phyloP scores from a whole-genome alignment of 441 rosid species.

The Populus trichocarpa region DNA sequence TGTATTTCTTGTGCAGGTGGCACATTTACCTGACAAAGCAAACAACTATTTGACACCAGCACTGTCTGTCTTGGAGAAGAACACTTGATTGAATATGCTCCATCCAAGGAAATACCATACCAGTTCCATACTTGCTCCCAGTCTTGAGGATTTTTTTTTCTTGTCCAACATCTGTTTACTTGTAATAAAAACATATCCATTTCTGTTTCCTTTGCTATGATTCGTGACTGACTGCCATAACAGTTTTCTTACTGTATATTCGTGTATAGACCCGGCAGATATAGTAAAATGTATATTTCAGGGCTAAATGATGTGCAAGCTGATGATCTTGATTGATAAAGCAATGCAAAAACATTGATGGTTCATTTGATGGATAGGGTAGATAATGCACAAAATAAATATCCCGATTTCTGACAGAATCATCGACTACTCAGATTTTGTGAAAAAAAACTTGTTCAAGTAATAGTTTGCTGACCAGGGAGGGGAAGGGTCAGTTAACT shows the following conservation, averaged over 20 bases:
- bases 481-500: too few relatives aligned
- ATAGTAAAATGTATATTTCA: slow-evolving; percentile 1
- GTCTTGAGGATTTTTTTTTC: not conserved
- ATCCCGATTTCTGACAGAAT: too few relatives aligned
- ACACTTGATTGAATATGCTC: slow-evolving; percentile 41
- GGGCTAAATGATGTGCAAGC: not conserved
- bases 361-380: not conserved
- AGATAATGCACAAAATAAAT: too few relatives aligned
- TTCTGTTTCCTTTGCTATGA: not conserved
- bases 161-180: not conserved
- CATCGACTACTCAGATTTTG: too few relatives aligned
- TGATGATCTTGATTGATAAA: not conserved
- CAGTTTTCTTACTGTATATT: slow-evolving; percentile 8
- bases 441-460: too few relatives aligned
- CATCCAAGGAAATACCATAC: too few relatives aligned
- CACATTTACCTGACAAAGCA: slow-evolving; percentile 97
- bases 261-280: not conserved
- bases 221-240: not conserved
- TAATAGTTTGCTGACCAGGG: too few relatives aligned
- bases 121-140: too few relatives aligned
- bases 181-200: not conserved
- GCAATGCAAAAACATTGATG: not conserved
- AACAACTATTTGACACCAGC: slow-evolving; percentile 97
- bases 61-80: slow-evolving; percentile 77
- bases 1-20: slow-evolving; percentile 46